phyloP scores from a whole-genome alignment of 306 rosid genomes.

The Cajanus cajan region DNA sequence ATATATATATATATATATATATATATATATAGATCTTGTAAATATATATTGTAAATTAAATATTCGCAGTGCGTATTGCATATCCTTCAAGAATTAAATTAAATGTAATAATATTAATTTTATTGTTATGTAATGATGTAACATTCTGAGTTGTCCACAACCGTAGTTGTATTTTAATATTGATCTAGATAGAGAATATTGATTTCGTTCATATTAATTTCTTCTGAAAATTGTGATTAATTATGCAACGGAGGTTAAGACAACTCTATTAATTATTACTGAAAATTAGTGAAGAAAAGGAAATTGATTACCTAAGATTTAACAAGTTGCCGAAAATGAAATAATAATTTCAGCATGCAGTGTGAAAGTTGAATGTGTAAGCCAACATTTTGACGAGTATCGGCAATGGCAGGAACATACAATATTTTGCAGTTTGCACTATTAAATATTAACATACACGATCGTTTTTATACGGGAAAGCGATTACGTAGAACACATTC shows the following conservation, averaged over 20 bases:
- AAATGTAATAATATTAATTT: constrained; percentile 9
- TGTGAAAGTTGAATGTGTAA: constrained; percentile 1
- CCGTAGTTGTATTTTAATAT: constrained; percentile 19
- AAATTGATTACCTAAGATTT: neutral
- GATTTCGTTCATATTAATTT: constrained; percentile 26
- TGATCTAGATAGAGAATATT: constrained; percentile 23
- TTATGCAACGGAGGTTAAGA: neutral
- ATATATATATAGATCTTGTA: neutral
- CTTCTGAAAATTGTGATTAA: neutral
- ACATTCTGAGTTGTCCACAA: constrained; percentile 57
- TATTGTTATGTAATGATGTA: neutral
- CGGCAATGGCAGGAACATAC: neutral
- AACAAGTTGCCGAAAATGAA: constrained; percentile 20
- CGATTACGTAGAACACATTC: too few species aligned
- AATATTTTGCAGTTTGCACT: neutral
- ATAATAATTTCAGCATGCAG: neutral
- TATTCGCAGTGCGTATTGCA: neutral
- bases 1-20: too few species aligned
- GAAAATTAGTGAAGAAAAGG: neutral
- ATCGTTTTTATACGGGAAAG: neutral
- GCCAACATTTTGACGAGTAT: constrained; percentile 18
- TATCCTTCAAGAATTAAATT: constrained; percentile 2
- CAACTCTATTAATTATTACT: neutral
- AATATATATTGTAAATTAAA: neutral
- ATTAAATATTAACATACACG: neutral